Evolutionary conservation across 2,329 filamentous ascomycete species (phyloP).

Genomic region (Pochonia chlamydosporia): DNA sequence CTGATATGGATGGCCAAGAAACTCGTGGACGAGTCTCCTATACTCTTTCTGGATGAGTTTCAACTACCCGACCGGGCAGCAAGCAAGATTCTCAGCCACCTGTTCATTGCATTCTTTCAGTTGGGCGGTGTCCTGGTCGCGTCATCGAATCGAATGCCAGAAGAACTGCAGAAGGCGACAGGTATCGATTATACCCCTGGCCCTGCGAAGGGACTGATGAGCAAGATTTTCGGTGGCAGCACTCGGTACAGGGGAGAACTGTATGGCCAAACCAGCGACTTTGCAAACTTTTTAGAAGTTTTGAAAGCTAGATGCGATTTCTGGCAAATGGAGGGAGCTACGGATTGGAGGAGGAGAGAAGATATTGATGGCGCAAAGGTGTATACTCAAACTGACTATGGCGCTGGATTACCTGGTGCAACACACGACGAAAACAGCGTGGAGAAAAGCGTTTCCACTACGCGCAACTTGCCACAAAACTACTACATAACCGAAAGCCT

Average conservation of each 20-base stretch:
- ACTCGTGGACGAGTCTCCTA: constrained; percentile 66
- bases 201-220: constrained; percentile 45
- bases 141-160: constrained; percentile 78
- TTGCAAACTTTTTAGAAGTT: constrained; percentile 69
- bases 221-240: constrained; percentile 39
- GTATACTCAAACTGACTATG: background rate
- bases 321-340: constrained; percentile 74
- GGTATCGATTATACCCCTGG: constrained; percentile 62
- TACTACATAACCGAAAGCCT: constrained; percentile 21
- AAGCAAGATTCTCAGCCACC: constrained; percentile 71
- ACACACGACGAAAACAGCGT: background rate
- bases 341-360: constrained; percentile 63
- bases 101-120: constrained; percentile 77
- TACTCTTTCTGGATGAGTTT: constrained; percentile 78
- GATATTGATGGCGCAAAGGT: constrained; percentile 13
- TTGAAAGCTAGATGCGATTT: constrained; percentile 73
- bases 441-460: constrained; percentile 2
- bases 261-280: constrained; percentile 62
- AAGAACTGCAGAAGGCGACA: constrained; percentile 70
- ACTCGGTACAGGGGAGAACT: constrained; percentile 37
- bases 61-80: constrained; percentile 74
- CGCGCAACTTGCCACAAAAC: constrained; percentile 20
- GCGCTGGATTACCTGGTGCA: background rate
- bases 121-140: constrained; percentile 75
- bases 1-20: constrained; percentile 70